Evolutionary conservation across 148 eudicot species (phyloP), one percentile per base, ranked within the genome.

Genomic region (Rhododendron vialii): DNA sequence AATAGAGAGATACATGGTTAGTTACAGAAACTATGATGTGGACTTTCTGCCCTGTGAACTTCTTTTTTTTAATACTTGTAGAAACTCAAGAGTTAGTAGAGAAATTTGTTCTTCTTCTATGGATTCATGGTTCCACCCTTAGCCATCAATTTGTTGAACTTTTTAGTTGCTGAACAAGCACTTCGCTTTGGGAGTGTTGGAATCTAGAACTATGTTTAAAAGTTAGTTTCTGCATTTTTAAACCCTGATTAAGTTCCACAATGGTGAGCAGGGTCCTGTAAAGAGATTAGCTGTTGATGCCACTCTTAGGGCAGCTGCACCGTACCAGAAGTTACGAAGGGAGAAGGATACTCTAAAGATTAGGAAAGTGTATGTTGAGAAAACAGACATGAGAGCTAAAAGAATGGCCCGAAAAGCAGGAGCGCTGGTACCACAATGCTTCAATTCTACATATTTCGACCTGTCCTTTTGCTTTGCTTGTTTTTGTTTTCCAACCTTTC

Each of bases 381-480:
- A 97, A 89, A 91, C 91, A 10, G 98, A 97, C 92, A 97, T 97
- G 98, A 92, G 99, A 89, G 96, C 98, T 57, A 97, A 97, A 93
- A 88, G 99, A 90, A 95, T 97, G 99, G 99, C 99, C 63, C 92
- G 99, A 47, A 97, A 97, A 94, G 99, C 99, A 73, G 99, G 99
- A 88, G 99, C 99, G 22, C 88, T 97, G 98, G 99, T 97, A 97
- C 30, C 50, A 36, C 67, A 50, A 0, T 63, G 41, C 76, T 85
- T 48, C 59, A 33, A 35, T 45, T 81, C 30, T 67, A 24, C 11
- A 10, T 61, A 36, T 50, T 63, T 67, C 7, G 6, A 67, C 24
- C 4, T 22, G 26, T 36, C 4, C 22, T 43, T 73, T 55, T 81
- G 33, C 48, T 47, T 82, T 30, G 30, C 30, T 30, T 30, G 0